Evolutionary conservation across 441 rosid genomes (phyloP).

Genomic region (Brassica hybrid): DNA sequence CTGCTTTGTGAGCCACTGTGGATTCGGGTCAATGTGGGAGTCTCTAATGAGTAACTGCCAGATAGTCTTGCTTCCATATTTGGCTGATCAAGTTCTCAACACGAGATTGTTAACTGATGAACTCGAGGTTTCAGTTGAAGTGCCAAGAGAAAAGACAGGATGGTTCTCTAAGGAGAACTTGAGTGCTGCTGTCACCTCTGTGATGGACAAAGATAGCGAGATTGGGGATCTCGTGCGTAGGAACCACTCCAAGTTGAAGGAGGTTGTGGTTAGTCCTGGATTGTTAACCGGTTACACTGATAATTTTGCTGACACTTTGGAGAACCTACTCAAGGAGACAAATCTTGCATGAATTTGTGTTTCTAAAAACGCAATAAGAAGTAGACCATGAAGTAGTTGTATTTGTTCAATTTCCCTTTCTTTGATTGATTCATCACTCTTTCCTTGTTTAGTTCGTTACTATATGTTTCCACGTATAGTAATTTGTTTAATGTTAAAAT

Average conservation of each 20-base stretch:
- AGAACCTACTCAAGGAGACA: slow-evolving; percentile 16
- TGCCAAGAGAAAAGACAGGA: slow-evolving; percentile 37
- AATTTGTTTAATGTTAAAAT: background rate
- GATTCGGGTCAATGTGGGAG: slow-evolving; percentile 80
- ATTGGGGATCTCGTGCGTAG: slow-evolving; percentile 34
- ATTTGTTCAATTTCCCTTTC: background rate
- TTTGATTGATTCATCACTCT: background rate
- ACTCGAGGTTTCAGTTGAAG: slow-evolving; percentile 48
- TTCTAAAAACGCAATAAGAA: background rate
- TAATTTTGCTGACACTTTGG: slow-evolving; percentile 9
- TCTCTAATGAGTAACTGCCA: slow-evolving; percentile 58
- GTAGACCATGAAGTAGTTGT: background rate
- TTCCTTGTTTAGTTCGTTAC: background rate
- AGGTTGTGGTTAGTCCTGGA: slow-evolving; percentile 25
- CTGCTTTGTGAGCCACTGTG: slow-evolving; percentile 71
- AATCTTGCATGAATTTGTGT: background rate
- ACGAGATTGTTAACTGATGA: slow-evolving; percentile 47
- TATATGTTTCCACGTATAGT: background rate
- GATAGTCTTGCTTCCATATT: slow-evolving; percentile 58
- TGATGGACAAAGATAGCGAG: slow-evolving; percentile 47
- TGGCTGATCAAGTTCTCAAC: slow-evolving; percentile 44
- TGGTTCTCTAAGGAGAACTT: slow-evolving; percentile 46
- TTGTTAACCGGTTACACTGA: slow-evolving; percentile 17
- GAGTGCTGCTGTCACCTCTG: slow-evolving; percentile 36
- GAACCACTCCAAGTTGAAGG: slow-evolving; percentile 23